Evolutionary conservation across 2,329 filamentous ascomycete genomes (phyloP).

Genomic region (Ophiostoma triangulosporum): DNA sequence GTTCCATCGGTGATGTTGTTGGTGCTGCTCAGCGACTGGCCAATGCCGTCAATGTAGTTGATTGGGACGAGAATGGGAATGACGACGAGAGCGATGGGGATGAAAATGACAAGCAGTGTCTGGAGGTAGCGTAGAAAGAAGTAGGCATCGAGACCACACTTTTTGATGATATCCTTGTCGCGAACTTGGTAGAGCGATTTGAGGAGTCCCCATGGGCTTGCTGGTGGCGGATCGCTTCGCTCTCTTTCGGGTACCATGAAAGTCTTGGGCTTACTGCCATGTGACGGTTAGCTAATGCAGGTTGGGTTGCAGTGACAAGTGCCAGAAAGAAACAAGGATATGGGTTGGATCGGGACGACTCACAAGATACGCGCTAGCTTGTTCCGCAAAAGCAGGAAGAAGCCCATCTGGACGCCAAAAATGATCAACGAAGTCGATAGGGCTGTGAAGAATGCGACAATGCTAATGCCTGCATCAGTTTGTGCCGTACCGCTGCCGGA

Average conservation of each 20-base stretch:
- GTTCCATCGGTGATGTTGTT: slow-evolving; percentile 23
- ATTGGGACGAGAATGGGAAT: slow-evolving; percentile 77
- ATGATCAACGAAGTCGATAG: slow-evolving; percentile 47
- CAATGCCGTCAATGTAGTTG: slow-evolving; percentile 61
- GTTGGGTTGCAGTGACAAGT: neutral
- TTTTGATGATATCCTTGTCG: slow-evolving; percentile 77
- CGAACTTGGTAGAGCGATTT: slow-evolving; percentile 51
- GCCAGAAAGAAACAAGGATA: too few relatives aligned
- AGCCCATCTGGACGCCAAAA: slow-evolving; percentile 48
- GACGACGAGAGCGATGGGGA: slow-evolving; percentile 65
- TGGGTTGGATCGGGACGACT: slow-evolving; percentile 18
- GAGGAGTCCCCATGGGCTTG: slow-evolving; percentile 36
- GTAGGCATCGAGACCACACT: slow-evolving; percentile 91
- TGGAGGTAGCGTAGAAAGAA: slow-evolving; percentile 85
- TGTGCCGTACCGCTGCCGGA: slow-evolving; percentile 15
- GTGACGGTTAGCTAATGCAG: slow-evolving; percentile 7
- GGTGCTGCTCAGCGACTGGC: slow-evolving; percentile 35
- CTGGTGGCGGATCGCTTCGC: slow-evolving; percentile 61
- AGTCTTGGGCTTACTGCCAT: slow-evolving; percentile 59
- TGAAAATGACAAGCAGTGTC: slow-evolving; percentile 74
- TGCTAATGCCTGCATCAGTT: slow-evolving; percentile 27
- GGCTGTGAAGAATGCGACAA: slow-evolving; percentile 50
- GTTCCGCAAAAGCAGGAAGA: slow-evolving; percentile 67
- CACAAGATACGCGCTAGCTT: slow-evolving; percentile 76
- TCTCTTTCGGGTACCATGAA: slow-evolving; percentile 78